Conservation (phyloP, 768 basidiomycete genomes). For the Cubamyces sp. region DNA sequence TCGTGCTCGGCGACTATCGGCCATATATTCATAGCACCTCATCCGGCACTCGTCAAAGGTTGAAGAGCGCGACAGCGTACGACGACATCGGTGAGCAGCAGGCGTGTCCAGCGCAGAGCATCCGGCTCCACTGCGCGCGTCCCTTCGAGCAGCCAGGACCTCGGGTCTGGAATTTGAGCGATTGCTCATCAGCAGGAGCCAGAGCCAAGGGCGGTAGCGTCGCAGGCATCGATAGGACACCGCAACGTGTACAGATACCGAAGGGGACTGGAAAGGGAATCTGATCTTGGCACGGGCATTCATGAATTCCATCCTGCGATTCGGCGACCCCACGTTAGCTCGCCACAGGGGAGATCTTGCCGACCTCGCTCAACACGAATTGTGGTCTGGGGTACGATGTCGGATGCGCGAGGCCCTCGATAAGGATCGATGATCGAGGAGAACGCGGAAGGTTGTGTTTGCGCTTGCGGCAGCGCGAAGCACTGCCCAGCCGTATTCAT, state of each 20-base stretch:
- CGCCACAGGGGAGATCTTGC: background rate
- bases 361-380: background rate
- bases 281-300: too few relatives aligned
- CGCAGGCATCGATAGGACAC: background rate
- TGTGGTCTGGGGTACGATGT: background rate
- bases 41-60: background rate
- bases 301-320: too few relatives aligned
- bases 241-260: too few relatives aligned
- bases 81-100: background rate
- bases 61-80: background rate
- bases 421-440: conserved; percentile 21
- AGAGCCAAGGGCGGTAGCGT: too few relatives aligned
- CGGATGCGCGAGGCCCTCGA: background rate
- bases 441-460: background rate
- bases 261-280: too few relatives aligned
- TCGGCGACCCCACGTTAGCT: too few relatives aligned
- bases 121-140: conserved; percentile 10
- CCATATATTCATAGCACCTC: background rate
- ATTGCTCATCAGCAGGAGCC: too few relatives aligned
- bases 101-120: conserved; percentile 4
- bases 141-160: background rate
- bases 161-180: too few relatives aligned
- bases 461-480: background rate
- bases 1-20: background rate
- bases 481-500: background rate